Base-by-base conservation (phyloP, 768 basidiomycete genomes). In the Leccinum variicolor region DNA sequence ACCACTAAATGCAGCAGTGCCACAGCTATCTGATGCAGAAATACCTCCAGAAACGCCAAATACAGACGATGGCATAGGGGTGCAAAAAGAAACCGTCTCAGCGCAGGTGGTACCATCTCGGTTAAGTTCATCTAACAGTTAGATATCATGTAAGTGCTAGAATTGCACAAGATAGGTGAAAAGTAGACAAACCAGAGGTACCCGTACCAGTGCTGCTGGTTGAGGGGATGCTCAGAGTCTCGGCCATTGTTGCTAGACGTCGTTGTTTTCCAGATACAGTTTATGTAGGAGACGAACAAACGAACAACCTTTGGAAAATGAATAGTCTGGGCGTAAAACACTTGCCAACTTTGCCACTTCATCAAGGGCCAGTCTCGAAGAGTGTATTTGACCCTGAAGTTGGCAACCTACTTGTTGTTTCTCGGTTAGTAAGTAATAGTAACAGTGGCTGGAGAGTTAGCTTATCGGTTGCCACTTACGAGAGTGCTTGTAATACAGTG, bases 1-100 rank as follows among this genome's bases (percentile, higher is more conserved):
- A 21, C 69, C 66, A 2, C 79, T 75, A 63, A 84, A 84, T 17
- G 81, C 64, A 45, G 29, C 11, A 25, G 25, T 25, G 25, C 25
- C n/a, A n/a, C n/a, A n/a, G n/a, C n/a, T n/a, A n/a, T n/a, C n/a
- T n/a, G n/a, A n/a, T n/a, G n/a, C n/a, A n/a, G n/a, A n/a, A n/a
- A n/a, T n/a, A 29, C 29, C 29, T 29, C 29, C 29, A 29, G 29
- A 29, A 29, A 29, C 29, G 29, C 29, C 31, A 31, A 31, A 39
- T 17, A 7, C 36, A 39, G 7, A 36, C 5, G 34, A 39, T 39
- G 36, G 7, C 13, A 33, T 33, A 33, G 31, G 33, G 14, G 2
- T 5, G 5, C 13, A 13, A 33, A 14, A 33, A 33, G 13, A 33
- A 33, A 33, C 13, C 14, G 13, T 33, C 31, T 33, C 36, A 39